Conservation (phyloP, 768 basidiomycete genomes). For the Pisolithus microcarpus region DNA sequence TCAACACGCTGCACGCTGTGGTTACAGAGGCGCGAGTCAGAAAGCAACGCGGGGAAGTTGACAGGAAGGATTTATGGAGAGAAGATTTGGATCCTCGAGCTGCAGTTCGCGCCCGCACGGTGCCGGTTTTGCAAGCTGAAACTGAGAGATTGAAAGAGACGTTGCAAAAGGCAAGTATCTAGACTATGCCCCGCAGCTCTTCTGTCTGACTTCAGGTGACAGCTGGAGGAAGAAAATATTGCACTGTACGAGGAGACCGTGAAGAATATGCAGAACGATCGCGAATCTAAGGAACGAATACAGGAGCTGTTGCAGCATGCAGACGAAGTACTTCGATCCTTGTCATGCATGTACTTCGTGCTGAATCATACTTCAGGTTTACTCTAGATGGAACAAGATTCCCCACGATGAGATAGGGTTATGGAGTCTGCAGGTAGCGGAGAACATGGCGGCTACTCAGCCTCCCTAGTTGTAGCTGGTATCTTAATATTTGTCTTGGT, state of each 20-base stretch:
- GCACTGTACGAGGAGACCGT: slow-evolving; percentile 42
- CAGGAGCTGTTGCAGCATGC: slow-evolving; percentile 45
- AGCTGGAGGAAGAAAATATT: slow-evolving; percentile 57
- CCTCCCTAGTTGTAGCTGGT: slow-evolving; percentile 1
- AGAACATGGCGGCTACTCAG: slow-evolving; percentile 29
- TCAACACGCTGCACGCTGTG: slow-evolving; percentile 63
- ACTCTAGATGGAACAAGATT: slow-evolving; percentile 45
- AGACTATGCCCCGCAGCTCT: background rate
- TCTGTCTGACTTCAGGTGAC: background rate
- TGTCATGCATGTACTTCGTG: background rate
- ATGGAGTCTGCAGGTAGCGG: slow-evolving; percentile 35
- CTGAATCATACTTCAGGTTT: slow-evolving; percentile 30
- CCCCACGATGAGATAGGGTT: slow-evolving; percentile 59
- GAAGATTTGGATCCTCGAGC: slow-evolving; percentile 55
- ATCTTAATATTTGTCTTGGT: background rate
- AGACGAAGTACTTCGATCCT: slow-evolving; percentile 38
- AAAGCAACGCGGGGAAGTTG: slow-evolving; percentile 34
- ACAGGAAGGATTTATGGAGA: slow-evolving; percentile 55
- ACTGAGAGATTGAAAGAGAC: slow-evolving; percentile 32
- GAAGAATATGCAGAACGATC: slow-evolving; percentile 38
- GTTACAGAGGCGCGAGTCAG: slow-evolving; percentile 61
- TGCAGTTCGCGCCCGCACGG: slow-evolving; percentile 55
- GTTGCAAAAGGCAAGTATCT: slow-evolving; percentile 28
- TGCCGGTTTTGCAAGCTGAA: slow-evolving; percentile 49
- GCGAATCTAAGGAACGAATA: slow-evolving; percentile 40